Conservation (phyloP, 441 rosid genomes). For the Gossypium schwendimanii region DNA sequence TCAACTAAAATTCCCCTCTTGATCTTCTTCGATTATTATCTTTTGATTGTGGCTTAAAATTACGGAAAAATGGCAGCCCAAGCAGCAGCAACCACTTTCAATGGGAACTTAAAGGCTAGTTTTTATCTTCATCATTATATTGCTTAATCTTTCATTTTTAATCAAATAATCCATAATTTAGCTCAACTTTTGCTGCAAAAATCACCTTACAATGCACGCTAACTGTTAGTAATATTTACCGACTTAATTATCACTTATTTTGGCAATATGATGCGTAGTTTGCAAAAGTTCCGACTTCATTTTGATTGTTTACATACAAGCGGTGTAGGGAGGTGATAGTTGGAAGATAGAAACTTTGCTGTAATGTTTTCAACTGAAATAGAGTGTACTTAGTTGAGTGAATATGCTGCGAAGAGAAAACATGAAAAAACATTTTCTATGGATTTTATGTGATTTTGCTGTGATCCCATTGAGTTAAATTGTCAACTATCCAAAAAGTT, state of each 20-base stretch:
- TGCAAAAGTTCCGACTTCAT: background rate
- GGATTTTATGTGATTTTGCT: background rate
- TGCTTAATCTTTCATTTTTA: background rate
- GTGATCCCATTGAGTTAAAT: background rate
- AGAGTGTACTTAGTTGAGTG: background rate
- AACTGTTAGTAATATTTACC: slow-evolving; percentile 31
- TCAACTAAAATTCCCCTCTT: background rate
- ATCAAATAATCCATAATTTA: background rate
- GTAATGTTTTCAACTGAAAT: background rate
- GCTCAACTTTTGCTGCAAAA: background rate
- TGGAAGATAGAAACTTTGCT: background rate
- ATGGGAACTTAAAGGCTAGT: slow-evolving; percentile 68
- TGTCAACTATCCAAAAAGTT: background rate
- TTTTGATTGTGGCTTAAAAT: background rate
- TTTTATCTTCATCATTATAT: background rate
- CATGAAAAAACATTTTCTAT: background rate
- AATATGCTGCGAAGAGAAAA: background rate
- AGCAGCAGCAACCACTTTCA: slow-evolving; percentile 40
- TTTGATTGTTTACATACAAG: background rate
- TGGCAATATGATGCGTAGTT: background rate
- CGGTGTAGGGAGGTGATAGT: background rate
- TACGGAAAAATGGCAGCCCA: slow-evolving; percentile 13
- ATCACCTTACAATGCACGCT: slow-evolving; percentile 7
- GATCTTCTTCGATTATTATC: background rate
- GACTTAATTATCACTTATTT: slow-evolving; percentile 1